Evolutionary conservation across 2,329 filamentous ascomycete species (phyloP).

Genomic region (Beauveria asiatica): DNA sequence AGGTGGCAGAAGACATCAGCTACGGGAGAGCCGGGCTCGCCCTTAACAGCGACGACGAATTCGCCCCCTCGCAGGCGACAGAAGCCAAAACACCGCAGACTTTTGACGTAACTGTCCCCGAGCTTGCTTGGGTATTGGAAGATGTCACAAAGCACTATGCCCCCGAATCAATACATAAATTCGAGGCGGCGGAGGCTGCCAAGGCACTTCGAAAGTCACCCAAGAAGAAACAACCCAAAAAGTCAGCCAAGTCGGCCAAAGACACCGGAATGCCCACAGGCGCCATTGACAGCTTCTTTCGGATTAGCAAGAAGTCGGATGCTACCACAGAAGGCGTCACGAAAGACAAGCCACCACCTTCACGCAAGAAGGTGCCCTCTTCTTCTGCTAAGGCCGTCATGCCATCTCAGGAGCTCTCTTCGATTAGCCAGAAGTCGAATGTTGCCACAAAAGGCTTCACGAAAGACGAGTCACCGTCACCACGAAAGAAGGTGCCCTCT

Average conservation of each 20-base stretch:
- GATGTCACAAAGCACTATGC: slow-evolving; percentile 20
- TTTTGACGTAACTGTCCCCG: slow-evolving; percentile 58
- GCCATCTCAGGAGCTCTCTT: not conserved
- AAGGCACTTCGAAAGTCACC: slow-evolving; percentile 18
- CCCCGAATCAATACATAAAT: slow-evolving; percentile 19
- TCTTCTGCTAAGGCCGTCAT: not conserved
- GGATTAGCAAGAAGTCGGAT: slow-evolving; percentile 27
- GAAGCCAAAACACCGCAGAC: slow-evolving; percentile 23
- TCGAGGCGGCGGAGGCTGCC: slow-evolving; percentile 18
- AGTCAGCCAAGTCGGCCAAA: slow-evolving; percentile 6
- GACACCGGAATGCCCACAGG: slow-evolving; percentile 16
- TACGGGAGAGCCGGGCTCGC: slow-evolving; percentile 47
- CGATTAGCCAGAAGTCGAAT: slow-evolving; percentile 5
- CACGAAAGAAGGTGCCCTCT: not conserved
- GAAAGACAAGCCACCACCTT: slow-evolving; percentile 10
- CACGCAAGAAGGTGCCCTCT: not conserved
- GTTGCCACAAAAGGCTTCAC: slow-evolving; percentile 6
- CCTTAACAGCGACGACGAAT: slow-evolving; percentile 59
- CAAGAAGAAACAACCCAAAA: slow-evolving; percentile 18
- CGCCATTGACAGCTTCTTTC: slow-evolving; percentile 33
- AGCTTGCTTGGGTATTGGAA: slow-evolving; percentile 36
- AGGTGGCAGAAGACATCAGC: slow-evolving; percentile 53
- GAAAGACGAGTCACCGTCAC: slow-evolving; percentile 10
- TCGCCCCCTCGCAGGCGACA: slow-evolving; percentile 32
- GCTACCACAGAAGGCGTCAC: slow-evolving; percentile 5